Evolutionary conservation across 2,329 filamentous ascomycete genomes (phyloP).

Genomic region (Zarea fungicola): DNA sequence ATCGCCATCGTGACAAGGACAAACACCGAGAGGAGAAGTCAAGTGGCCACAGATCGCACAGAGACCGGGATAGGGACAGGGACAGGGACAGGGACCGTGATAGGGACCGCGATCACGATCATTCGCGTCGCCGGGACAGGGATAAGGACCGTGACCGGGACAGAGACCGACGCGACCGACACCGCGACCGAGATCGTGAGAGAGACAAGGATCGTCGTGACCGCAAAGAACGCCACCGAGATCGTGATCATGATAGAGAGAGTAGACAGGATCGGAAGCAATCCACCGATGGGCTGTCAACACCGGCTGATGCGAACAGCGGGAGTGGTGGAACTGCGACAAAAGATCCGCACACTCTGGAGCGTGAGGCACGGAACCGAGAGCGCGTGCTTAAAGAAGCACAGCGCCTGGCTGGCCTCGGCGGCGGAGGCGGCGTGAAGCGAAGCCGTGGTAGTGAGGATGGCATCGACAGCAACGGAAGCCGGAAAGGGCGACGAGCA

Average conservation of each 20-base stretch:
- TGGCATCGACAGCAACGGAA: conserved; percentile 29
- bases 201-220: conserved; percentile 16
- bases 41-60: conserved; percentile 35
- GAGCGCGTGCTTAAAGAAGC: conserved; percentile 65
- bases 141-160: conserved; percentile 29
- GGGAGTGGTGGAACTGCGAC: conserved; percentile 15
- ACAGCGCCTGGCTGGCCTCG: conserved; percentile 55
- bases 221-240: conserved; percentile 19
- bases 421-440: conserved; percentile 43
- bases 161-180: conserved; percentile 22
- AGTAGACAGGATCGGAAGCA: conserved; percentile 26
- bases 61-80: conserved; percentile 35
- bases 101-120: conserved; percentile 26
- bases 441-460: conserved; percentile 36
- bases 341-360: conserved; percentile 61
- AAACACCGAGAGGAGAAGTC: conserved; percentile 41
- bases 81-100: conserved; percentile 26
- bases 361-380: conserved; percentile 61
- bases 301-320: conserved; percentile 21
- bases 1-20: conserved; percentile 39
- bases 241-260: conserved; percentile 23
- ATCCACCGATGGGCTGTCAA: conserved; percentile 24
- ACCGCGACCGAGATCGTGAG: conserved; percentile 19
- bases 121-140: conserved; percentile 13
- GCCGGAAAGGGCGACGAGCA: conserved; percentile 32